Evolutionary conservation across 73 alveolate species (phyloP).

Genomic region (Paramecium primaurelia): DNA sequence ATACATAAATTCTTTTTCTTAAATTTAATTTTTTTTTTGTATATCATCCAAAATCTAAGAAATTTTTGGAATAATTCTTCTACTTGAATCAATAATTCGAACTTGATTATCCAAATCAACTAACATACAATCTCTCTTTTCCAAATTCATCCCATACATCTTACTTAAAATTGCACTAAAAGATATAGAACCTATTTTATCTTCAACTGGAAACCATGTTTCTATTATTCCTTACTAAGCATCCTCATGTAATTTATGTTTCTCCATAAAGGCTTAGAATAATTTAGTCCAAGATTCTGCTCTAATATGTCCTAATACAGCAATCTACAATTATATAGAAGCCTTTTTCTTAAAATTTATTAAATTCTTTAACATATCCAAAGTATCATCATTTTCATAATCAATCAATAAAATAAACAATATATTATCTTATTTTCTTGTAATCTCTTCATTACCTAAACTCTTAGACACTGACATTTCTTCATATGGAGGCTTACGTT

Average conservation of each 20-base stretch:
- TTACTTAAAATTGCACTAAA: slow-evolving; percentile 27
- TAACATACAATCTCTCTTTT: slow-evolving; percentile 12
- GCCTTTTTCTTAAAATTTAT: not conserved
- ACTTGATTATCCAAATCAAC: not conserved
- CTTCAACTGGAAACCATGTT: slow-evolving; percentile 44
- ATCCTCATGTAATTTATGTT: not conserved
- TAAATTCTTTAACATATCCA: not conserved
- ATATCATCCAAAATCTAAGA: not conserved
- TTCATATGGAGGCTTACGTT: slow-evolving; percentile 31
- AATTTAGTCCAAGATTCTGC: slow-evolving; percentile 49
- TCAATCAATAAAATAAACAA: slow-evolving; percentile 30
- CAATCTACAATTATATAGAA: not conserved
- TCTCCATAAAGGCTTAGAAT: slow-evolving; percentile 20
- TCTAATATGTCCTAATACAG: slow-evolving; percentile 45
- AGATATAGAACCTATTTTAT: not conserved
- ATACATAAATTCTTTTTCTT: not conserved
- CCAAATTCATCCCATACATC: slow-evolving; percentile 16
- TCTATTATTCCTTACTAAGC: not conserved
- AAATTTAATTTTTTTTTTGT: not conserved
- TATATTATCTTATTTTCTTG: not conserved
- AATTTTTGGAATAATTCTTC: not conserved
- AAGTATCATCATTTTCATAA: slow-evolving; percentile 37
- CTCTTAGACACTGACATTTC: not conserved
- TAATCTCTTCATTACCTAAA: slow-evolving; percentile 37
- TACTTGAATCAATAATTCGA: not conserved